Percentiles rank a stretch among this genome's conserved stretches.
Conservation (phyloP, 139 green algal genomes). For the Chlamydomonas incerta region DNA sequence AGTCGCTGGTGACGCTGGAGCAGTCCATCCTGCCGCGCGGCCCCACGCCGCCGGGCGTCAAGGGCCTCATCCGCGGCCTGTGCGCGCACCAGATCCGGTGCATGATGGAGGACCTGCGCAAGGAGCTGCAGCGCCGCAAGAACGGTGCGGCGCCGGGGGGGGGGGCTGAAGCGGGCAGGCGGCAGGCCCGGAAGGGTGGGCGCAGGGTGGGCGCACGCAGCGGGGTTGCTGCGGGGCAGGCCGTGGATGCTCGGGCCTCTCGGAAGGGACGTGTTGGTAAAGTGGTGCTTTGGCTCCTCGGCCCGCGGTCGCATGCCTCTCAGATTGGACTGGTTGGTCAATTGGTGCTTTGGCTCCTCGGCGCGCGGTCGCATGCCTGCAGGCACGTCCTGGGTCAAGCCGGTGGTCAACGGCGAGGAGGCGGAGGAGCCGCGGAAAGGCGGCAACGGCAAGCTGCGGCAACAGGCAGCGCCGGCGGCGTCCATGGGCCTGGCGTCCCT, state of each 20-base stretch:
- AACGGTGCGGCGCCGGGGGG: not conserved
- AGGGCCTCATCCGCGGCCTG: conserved; percentile 45
- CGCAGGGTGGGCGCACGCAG: too few species aligned
- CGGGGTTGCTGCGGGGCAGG: too few species aligned
- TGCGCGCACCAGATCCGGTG: conserved; percentile 43
- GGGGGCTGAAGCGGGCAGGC: not conserved
- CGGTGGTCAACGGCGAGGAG: not conserved
- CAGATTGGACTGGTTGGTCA: too few species aligned
- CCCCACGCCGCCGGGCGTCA: conserved; percentile 23
- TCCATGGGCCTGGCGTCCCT: not conserved
- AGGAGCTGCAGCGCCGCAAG: conserved; percentile 39
- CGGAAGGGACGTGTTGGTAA: too few species aligned
- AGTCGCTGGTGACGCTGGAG: conserved; percentile 50
- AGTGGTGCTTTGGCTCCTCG: too few species aligned
- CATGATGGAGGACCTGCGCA: conserved; percentile 46
- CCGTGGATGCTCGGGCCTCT: too few species aligned
- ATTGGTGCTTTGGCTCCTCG: not conserved
- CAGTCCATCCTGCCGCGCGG: conserved; percentile 43
- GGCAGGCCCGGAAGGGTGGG: not conserved
- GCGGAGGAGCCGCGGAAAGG: not conserved
- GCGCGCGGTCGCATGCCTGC: not conserved
- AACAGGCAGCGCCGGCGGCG: not conserved
- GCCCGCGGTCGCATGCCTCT: too few species aligned
- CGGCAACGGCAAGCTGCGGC: not conserved
- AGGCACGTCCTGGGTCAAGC: not conserved